Evolutionary conservation across 768 basidiomycete genomes (phyloP).

Genomic region (Suillus clintonianus): DNA sequence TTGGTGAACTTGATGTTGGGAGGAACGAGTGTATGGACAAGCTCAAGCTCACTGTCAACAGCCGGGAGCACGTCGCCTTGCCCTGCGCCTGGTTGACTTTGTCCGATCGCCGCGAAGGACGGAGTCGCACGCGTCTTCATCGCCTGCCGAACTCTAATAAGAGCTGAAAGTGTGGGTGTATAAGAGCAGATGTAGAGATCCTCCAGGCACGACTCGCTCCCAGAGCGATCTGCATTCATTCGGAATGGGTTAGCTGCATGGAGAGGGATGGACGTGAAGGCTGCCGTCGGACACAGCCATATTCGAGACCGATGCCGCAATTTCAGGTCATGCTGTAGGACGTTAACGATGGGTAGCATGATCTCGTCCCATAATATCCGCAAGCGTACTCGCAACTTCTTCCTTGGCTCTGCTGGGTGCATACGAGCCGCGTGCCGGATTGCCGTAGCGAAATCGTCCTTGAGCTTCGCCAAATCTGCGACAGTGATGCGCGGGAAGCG

Average conservation of each 20-base stretch:
- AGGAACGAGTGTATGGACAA: slow-evolving; percentile 9
- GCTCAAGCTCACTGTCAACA: slow-evolving; percentile 5
- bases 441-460: too few relatives aligned
- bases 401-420: too few relatives aligned
- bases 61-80: not conserved
- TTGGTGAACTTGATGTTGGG: too few relatives aligned
- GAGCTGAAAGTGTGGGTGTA: slow-evolving; percentile 7
- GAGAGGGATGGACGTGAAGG: slow-evolving; percentile 10
- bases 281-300: slow-evolving; percentile 11
- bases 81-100: not conserved
- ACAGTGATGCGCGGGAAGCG: slow-evolving; percentile 17
- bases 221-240: too few relatives aligned
- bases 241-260: slow-evolving; percentile 30
- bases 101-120: slow-evolving; percentile 4
- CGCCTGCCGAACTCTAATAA: slow-evolving; percentile 6
- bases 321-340: not conserved
- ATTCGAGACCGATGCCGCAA: not conserved
- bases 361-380: not conserved
- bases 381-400: not conserved
- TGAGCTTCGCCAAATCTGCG: slow-evolving; percentile 12
- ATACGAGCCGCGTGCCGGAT: too few relatives aligned
- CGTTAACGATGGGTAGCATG: not conserved
- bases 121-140: not conserved
- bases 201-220: not conserved
- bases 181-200: slow-evolving; percentile 13